A percentile compares a stretch with the other conserved stretches of the same genome.
These are phyloP conservation scores for Vitis hybrid DNA, from an alignment of 177 flowering plant species.

Conservation along the genomic window DNA sequence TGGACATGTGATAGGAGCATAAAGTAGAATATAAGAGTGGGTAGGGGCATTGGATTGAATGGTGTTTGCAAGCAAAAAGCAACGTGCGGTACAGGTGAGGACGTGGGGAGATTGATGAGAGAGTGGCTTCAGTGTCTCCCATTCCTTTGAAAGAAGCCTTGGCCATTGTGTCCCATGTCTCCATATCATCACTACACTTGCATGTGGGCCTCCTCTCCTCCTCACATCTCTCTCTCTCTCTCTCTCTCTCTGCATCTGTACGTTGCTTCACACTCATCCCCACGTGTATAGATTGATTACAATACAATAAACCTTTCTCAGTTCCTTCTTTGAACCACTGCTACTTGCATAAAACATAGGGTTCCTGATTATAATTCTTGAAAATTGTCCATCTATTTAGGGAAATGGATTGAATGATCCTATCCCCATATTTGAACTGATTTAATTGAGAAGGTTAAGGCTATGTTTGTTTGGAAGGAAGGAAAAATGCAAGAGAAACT, in stretches of 20 bases:
- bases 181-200: constrained; percentile 6
- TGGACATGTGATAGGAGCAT: no score
- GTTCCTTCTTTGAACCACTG: no score
- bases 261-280: constrained; percentile 2
- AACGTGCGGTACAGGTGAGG: constrained; percentile 33
- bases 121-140: constrained; percentile 24
- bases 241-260: not conserved
- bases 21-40: not conserved
- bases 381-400: no score
- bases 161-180: constrained; percentile 18
- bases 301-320: not conserved
- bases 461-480: no score
- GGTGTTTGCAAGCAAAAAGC: constrained; percentile 1
- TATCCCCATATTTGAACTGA: no score
- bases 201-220: not conserved
- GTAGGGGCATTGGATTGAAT: no score
- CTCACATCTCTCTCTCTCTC: not conserved
- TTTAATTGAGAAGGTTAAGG: no score
- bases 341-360: no score
- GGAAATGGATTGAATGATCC: no score
- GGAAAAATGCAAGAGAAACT: no score
- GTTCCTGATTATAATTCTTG: no score
- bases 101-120: constrained; percentile 26
- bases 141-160: constrained; percentile 19
- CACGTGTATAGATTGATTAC: not conserved